These are phyloP conservation scores for Lactarius sp. DNA, from an alignment of 768 basidiomycete genomes.

Conservation along the genomic window DNA sequence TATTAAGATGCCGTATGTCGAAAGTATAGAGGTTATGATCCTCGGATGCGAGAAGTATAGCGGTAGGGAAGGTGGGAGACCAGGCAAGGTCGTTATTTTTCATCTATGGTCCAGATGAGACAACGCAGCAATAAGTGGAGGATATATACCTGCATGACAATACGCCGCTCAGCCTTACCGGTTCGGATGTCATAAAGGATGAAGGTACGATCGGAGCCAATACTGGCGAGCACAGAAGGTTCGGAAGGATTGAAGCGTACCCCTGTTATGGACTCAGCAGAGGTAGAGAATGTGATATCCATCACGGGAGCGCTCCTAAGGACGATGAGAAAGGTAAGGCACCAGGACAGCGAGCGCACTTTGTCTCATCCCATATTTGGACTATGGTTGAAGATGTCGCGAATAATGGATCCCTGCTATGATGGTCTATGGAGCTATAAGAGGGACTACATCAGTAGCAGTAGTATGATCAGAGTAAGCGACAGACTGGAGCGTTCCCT, in stretches of 20 bases:
- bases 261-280: slow-evolving; percentile 81
- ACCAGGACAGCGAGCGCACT: slow-evolving; percentile 44
- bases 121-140: neutral
- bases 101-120: slow-evolving; percentile 47
- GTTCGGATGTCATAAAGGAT: slow-evolving; percentile 95
- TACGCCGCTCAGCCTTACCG: slow-evolving; percentile 88
- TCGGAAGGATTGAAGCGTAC: slow-evolving; percentile 94
- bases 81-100: slow-evolving; percentile 85
- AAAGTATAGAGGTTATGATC: slow-evolving; percentile 99
- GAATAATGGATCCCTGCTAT: slow-evolving; percentile 82
- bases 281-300: slow-evolving; percentile 80
- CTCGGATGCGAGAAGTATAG: slow-evolving; percentile 91
- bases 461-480: neutral
- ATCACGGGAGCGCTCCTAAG: slow-evolving; percentile 77
- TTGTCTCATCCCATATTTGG: slow-evolving; percentile 97
- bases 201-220: slow-evolving; percentile 93
- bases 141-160: slow-evolving; percentile 76
- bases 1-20: slow-evolving; percentile 79
- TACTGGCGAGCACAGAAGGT: slow-evolving; percentile 88
- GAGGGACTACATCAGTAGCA: neutral
- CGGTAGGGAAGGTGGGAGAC: slow-evolving; percentile 94
- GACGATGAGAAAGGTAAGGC: slow-evolving; percentile 1
- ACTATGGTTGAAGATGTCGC: slow-evolving; percentile 91
- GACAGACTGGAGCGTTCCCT: slow-evolving; percentile 84
- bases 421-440: slow-evolving; percentile 87